Base-by-base conservation (phyloP, 768 basidiomycete genomes). In the Suillus americanus region DNA sequence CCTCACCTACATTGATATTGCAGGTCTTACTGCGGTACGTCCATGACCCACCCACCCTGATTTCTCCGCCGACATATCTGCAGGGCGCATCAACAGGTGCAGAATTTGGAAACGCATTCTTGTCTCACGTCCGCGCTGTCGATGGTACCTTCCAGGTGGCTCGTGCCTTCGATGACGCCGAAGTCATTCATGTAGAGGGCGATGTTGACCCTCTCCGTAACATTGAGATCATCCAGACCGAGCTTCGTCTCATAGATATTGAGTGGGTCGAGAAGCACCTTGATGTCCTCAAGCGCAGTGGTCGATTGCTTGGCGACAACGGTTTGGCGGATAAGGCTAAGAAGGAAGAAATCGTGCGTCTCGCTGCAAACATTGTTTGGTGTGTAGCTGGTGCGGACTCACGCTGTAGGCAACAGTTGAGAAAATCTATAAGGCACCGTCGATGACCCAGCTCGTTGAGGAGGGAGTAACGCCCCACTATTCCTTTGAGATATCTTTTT, bases 71-170 rank as follows among this genome's bases (percentile, higher is more conserved):
- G 38, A 77, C 28, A 46, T 66, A 45, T 33, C 51, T 63, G 13
- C 60, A 93, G 87, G 97, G 97, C 64, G 97, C 97, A 2, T 98
- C 97, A 13, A 98, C 96, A 38, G 97, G 97, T 69, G 97, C 94
- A 54, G 97, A 97, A 73, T 89, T 99, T 46, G 97, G 97, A 48
- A 99, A 99, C 75, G 88, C 95, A 33, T 99, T 99, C 83, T 80
- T 99, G 75, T 96, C 95, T 13, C 95, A 99, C 75, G 96, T 99
- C 50, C 91, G 97, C 64, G 94, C 97, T 12, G 97, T 99, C 66
- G 97, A 99, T 74, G 97, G 97, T 71, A 99, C 99, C 73, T 99
- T 99, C 84, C 97, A 99, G 76, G 90, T 98, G 67, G 89, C 99
- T 63, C 92, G 97, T 60, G 95, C 97, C 6, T 99, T 99, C 75